phyloP scores from a whole-genome alignment of 2,329 filamentous ascomycete species.

The Monosporascus sp. region DNA sequence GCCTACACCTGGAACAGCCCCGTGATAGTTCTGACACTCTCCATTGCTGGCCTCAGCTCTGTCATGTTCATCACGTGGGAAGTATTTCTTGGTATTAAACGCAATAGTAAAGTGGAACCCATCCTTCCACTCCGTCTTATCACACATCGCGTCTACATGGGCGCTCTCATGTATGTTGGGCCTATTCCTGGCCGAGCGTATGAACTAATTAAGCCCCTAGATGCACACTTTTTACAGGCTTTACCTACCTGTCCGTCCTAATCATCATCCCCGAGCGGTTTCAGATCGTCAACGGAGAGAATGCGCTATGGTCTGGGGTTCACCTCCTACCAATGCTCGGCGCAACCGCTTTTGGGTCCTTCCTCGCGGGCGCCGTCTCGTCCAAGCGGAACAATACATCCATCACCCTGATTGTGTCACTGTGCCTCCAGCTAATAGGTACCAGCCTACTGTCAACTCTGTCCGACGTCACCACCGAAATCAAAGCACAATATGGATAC shows the following conservation, averaged over 20 bases:
- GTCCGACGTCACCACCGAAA: conserved; percentile 24
- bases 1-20: conserved; percentile 46
- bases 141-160: conserved; percentile 43
- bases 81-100: conserved; percentile 34
- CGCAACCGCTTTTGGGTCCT: conserved; percentile 51
- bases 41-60: conserved; percentile 43
- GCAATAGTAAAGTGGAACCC: conserved; percentile 39
- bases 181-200: not conserved
- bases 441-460: conserved; percentile 45
- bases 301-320: conserved; percentile 48
- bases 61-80: conserved; percentile 48
- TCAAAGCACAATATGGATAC: conserved; percentile 45
- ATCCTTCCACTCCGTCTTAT: conserved; percentile 50
- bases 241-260: conserved; percentile 52
- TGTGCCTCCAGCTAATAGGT: conserved; percentile 47
- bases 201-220: conserved; percentile 23
- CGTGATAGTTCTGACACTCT: conserved; percentile 44
- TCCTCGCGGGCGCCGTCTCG: conserved; percentile 48
- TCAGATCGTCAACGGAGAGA: conserved; percentile 52
- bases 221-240: conserved; percentile 52
- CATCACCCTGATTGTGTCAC: conserved; percentile 43
- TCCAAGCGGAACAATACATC: conserved; percentile 50
- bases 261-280: conserved; percentile 56
- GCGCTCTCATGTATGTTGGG: conserved; percentile 41
- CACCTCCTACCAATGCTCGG: conserved; percentile 55